Evolutionary conservation across 2,329 filamentous ascomycete species (phyloP).

Genomic region (Pseudodiploospora longispora): DNA sequence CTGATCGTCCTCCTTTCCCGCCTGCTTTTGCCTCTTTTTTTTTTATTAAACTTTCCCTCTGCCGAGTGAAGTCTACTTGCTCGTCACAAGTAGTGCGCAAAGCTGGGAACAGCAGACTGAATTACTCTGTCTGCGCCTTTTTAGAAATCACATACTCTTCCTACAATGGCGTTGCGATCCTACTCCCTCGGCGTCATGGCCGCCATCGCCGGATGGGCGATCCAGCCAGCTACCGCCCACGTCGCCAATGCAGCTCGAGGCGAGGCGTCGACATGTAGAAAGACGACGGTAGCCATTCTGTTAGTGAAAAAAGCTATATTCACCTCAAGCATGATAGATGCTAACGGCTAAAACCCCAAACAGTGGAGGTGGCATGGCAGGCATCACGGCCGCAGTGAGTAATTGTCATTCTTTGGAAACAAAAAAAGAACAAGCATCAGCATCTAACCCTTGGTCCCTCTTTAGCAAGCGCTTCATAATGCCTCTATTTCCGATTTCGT

Average conservation of each 20-base stretch:
- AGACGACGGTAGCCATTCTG: slow-evolving; percentile 24
- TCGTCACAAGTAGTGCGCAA: too few species aligned
- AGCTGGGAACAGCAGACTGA: too few species aligned
- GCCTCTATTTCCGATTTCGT: slow-evolving; percentile 55
- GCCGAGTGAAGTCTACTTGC: too few species aligned
- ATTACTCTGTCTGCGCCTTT: too few species aligned
- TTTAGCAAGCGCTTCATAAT: slow-evolving; percentile 48
- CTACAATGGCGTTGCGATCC: too few species aligned
- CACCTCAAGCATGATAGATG: not conserved
- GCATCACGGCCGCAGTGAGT: slow-evolving; percentile 48
- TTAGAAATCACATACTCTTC: too few species aligned
- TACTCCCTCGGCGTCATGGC: not conserved
- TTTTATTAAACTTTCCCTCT: too few species aligned
- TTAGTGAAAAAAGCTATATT: slow-evolving; percentile 6
- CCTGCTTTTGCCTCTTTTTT: too few species aligned
- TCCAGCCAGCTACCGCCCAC: slow-evolving; percentile 5
- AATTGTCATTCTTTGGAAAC: not conserved
- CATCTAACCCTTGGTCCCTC: not conserved
- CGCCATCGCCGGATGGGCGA: not conserved
- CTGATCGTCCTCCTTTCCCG: too few species aligned
- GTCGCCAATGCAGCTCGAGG: slow-evolving; percentile 2
- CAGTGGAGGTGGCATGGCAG: slow-evolving; percentile 51
- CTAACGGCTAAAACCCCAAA: not conserved
- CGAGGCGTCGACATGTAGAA: slow-evolving; percentile 14
- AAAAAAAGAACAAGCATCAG: not conserved